Base-by-base conservation (phyloP, 108 stramenopile genomes). In the Stephanodiscus minutulus region DNA sequence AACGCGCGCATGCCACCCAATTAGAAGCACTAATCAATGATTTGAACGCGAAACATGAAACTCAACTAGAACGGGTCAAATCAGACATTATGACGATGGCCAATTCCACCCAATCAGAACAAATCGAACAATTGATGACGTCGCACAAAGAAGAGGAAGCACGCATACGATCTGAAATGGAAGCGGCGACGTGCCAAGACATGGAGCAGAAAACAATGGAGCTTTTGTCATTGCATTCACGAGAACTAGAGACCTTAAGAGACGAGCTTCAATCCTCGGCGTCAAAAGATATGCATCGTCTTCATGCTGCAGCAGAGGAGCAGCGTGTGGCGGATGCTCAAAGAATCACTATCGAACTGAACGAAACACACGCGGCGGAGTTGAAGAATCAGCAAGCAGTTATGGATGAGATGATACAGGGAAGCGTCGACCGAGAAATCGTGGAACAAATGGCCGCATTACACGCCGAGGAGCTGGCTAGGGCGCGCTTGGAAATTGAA, bases 91-190 rank as follows among this genome's bases (percentile, higher is more conserved):
- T 59, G 36, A 25, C 54, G 24, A 54, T 67, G 54, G 20, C 55
- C 31, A 57, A 68, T 15, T 37, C 57, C 24, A 55, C 65, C 10
- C 66, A 67, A 36, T 37, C 25, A 60, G 54, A 73, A 22, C 53
- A 68, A 28, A 18, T 68, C 1, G 43, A 68, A 29, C 56, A 67
- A 27, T 24, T 72, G 2, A 54, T 37, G 17, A 53, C 50, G n/a
- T 58, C 56, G 17, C 76, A 77, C n/a, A 27, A 66, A 25, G 44
- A 72, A 25, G 71, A 77, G 17, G n/a, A 73, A 50, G 64, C 72
- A 17, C 46, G 49, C 1, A 15, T 79, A 35, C 73, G 66, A 21
- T 48, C 67, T 35, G 78, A 79, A 43, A 56, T 75, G 68, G 73
- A 79, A 35, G 12, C 43, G 43, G 22, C 27, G 24, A 7, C 28